Evolutionary conservation across 1,139 yeast genomes (phyloP), one percentile per base, ranked within the genome.

Genomic region (Diutina mesorugosa): DNA sequence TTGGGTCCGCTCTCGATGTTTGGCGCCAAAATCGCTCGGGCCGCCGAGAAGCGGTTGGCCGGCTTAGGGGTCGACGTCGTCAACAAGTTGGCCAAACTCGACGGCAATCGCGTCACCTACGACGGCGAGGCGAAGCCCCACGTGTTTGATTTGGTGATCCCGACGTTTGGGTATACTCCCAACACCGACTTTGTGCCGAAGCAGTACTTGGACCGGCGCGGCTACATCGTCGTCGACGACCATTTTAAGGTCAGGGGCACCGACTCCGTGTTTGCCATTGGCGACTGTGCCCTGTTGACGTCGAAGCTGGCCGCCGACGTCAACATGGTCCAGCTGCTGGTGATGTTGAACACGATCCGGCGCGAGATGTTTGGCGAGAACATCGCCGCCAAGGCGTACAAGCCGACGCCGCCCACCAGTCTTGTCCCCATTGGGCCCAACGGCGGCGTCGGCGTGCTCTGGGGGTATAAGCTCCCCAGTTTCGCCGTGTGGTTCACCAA

Each of bases 371-470:
- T 45, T 26, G 41, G 29, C 14, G 26, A 28, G 9, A 35, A 21
- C n/a, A 45, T 14, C 9, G 29, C 41, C 21, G 8, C 47, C n/a
- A 61, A 59, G 48, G 55, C 63, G 6, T 66, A 64, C 55, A 57
- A 57, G 30, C 56, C 53, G 8, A 56, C 59, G 5, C 55, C 55
- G n/a, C 48, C 53, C 6, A 62, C 62, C 29, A 55, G 64, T 12
- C 14, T 71, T 1, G 67, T 72, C 12, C 77, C 78, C 12, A 66
- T 73, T 55, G 70, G 75, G 4, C 67, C 64, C 59, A 60, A 64
- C 2, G 75, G 75, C 28, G 78, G 78, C 29, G 72, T 73, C 55
- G 77, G 75, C 16, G 55, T 63, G 8, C 35, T 64, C 0, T 69
- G 62, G 58, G 76, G 75, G 5, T 66, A 64, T 61, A 46, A 59